Percentiles rank a stretch among this genome's conserved stretches.
Evolutionary conservation across 495 filamentous ascomycete genomes (phyloP).

Genomic region (Aspergillus avenaceus): DNA sequence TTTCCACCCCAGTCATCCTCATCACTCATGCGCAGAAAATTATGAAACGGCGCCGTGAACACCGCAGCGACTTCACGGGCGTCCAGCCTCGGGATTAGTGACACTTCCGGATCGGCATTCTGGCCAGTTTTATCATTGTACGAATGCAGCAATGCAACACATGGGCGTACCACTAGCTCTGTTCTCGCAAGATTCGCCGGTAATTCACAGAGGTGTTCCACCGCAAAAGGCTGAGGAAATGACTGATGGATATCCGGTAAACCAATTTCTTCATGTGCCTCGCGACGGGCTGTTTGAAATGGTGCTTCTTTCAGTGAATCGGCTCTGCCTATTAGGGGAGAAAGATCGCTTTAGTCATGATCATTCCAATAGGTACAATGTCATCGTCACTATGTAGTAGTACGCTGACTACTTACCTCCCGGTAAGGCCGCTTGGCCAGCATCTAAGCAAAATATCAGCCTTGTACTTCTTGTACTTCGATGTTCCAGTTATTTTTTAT

Average conservation of each 20-base stretch:
- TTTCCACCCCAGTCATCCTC: slow-evolving; percentile 27
- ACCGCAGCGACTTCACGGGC: slow-evolving; percentile 87
- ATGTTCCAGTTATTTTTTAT: background rate
- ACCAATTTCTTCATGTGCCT: slow-evolving; percentile 89
- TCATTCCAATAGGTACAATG: slow-evolving; percentile 15
- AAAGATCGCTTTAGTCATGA: background rate
- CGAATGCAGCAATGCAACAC: slow-evolving; percentile 75
- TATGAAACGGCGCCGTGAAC: slow-evolving; percentile 76
- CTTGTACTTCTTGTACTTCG: background rate
- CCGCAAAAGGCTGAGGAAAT: slow-evolving; percentile 65
- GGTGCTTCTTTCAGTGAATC: slow-evolving; percentile 45
- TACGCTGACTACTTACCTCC: slow-evolving; percentile 64
- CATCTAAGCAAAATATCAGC: slow-evolving; percentile 25
- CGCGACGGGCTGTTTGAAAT: slow-evolving; percentile 77
- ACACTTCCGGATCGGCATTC: slow-evolving; percentile 56
- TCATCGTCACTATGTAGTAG: no score
- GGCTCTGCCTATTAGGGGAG: slow-evolving; percentile 38
- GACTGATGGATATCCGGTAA: slow-evolving; percentile 61
- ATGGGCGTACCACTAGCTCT: slow-evolving; percentile 77
- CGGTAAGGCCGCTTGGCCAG: slow-evolving; percentile 83
- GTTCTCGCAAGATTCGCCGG: slow-evolving; percentile 77
- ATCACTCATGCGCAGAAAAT: slow-evolving; percentile 58
- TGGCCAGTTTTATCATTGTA: slow-evolving; percentile 35
- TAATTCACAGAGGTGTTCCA: slow-evolving; percentile 82
- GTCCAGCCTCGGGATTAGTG: slow-evolving; percentile 73